Evolutionary conservation across 257 asterid genomes (phyloP), one percentile per base, ranked within the genome.

Genomic region (Avicennia marina): DNA sequence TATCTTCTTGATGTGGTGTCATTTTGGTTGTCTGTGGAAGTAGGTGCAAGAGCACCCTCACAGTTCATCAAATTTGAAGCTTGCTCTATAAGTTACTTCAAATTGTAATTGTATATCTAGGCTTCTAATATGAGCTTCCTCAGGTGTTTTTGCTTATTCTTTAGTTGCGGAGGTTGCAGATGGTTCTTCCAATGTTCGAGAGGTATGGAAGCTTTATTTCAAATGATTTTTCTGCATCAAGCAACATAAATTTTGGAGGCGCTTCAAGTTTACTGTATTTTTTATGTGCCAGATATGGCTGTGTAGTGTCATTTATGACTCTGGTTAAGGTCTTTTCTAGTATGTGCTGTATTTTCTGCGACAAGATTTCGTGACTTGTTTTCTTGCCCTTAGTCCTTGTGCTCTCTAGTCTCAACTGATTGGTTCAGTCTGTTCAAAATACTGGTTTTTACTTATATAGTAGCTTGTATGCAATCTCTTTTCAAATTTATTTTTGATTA

Each of bases 131-230:
- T 22, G 17, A 39, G 31, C 49, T 57, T 59, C 26, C 38, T 17
- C 75, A 91, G 96, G 98, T 73, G 46, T 67, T 60, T 67, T 89
- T 6, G 65, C 69, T 10, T 54, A 89, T 24, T 65, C 83, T 58
- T 76, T 86, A 34, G 82, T 93, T 53, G 68, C 87, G 6, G 97
- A 93, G 78, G 80, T 93, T 59, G 81, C 95, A 22, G 96, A 89
- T 20, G 97, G 98, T 17, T 86, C 98, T 13, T 93, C 97, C 12
- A 93, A 93, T 46, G 90, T 93, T 31, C 81, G 98, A 58, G 96
- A 89, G 75, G 90, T 93, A 36, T 89, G 97, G 98, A 93, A 80
- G 67, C 76, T 93, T 31, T 71, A 75, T 39, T 73, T 60, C 66
- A 83, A 72, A 73, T 85, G 79, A 89, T 43, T 4, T 46, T 43